These are phyloP conservation scores for Selaginella tamariscina DNA, from an alignment of 75 land plant genomes.

Conservation along the genomic window DNA sequence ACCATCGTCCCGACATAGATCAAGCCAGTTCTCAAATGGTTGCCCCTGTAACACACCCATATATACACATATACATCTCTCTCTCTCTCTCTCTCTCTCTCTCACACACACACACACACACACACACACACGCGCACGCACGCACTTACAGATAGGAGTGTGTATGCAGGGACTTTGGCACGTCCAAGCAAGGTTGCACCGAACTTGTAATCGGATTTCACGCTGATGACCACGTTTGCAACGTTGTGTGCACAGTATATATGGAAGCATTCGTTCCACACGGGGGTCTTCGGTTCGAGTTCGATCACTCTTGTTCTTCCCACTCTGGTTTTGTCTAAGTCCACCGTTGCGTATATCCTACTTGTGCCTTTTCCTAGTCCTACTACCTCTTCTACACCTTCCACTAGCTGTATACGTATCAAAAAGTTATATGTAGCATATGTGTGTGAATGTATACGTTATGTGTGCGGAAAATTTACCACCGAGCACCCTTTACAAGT, in stretches of 20 bases:
- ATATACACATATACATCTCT: too few relatives aligned
- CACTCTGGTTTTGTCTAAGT: conserved; percentile 62
- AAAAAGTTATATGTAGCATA: too few relatives aligned
- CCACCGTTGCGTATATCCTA: conserved; percentile 61
- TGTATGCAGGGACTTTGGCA: conserved; percentile 57
- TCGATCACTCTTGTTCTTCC: conserved; percentile 52
- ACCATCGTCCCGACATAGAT: conserved; percentile 9
- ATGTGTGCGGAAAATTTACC: too few relatives aligned
- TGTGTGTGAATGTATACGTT: too few relatives aligned
- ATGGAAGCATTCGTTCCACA: conserved; percentile 81
- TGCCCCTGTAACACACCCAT: too few relatives aligned
- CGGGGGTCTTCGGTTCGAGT: conserved; percentile 26
- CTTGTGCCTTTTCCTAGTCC: conserved; percentile 40
- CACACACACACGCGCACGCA: too few relatives aligned
- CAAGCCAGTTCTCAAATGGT: not conserved
- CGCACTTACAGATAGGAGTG: conserved; percentile 28
- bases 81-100: too few relatives aligned
- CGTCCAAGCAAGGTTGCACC: conserved; percentile 71
- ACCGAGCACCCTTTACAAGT: too few relatives aligned
- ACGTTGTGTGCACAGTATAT: conserved; percentile 74
- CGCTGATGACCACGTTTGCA: conserved; percentile 41
- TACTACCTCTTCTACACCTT: not conserved
- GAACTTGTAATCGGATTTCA: conserved; percentile 53
- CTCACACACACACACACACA: too few relatives aligned
- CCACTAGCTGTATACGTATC: too few relatives aligned